Percentiles rank a stretch among this genome's conserved stretches.
These are phyloP conservation scores for Pleurotus ostreatus DNA, from an alignment of 768 basidiomycete genomes.

Conservation along the genomic window DNA sequence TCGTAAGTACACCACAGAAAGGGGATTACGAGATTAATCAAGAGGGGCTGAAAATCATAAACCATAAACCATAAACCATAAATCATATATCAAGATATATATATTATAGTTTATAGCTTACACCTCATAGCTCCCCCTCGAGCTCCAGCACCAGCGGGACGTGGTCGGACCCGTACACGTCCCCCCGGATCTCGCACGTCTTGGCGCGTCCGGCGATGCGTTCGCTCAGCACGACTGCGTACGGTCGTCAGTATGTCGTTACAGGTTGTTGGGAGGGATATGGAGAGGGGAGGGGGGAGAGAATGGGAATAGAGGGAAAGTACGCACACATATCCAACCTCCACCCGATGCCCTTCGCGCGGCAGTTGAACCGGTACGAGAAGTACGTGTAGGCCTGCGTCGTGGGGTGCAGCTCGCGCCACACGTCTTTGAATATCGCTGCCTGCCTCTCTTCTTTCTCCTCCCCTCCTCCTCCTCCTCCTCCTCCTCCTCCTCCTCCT, in stretches of 20 bases:
- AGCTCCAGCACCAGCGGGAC: constrained; percentile 80
- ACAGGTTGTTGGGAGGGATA: too few species aligned
- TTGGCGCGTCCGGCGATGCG: constrained; percentile 60
- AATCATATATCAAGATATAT: too few species aligned
- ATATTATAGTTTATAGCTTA: too few species aligned
- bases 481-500: too few species aligned
- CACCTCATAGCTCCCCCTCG: constrained; percentile 37
- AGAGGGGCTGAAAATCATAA: too few species aligned
- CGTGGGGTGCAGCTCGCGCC: constrained; percentile 68
- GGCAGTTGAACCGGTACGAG: constrained; percentile 77
- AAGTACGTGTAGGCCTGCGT: constrained; percentile 82
- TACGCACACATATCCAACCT: constrained; percentile 77
- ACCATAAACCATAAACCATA: too few species aligned
- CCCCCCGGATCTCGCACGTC: constrained; percentile 81
- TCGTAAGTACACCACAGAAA: too few species aligned
- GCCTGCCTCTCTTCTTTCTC: too few species aligned
- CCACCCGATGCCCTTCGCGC: constrained; percentile 82
- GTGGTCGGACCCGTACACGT: constrained; percentile 87
- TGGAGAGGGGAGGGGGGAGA: too few species aligned
- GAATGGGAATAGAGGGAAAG: not conserved
- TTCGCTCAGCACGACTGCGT: constrained; percentile 70
- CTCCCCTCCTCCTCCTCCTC: too few species aligned
- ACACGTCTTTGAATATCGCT: constrained; percentile 64
- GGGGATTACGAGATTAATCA: too few species aligned
- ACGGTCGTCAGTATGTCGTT: too few species aligned